Base-by-base conservation (phyloP, 2,329 filamentous ascomycete species). In the Diaporthe citriasiana region DNA sequence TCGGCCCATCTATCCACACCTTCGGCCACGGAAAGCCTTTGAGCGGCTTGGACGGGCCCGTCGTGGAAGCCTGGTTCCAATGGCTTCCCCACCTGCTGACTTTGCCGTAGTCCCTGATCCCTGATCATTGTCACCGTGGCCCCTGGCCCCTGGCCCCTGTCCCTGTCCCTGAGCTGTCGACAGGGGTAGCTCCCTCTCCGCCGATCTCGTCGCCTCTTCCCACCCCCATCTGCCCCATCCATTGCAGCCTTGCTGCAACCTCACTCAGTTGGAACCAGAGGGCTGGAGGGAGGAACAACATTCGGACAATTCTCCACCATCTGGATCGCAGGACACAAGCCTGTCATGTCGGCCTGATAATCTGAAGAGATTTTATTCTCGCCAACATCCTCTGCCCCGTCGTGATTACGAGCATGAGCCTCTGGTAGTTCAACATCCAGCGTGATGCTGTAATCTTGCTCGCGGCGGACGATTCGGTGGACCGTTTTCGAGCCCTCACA, bases 151-250 rank as follows among this genome's bases (percentile, higher is more conserved):
- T 53, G 33, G 66, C n/a, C 72, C 56, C 51, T 71, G 50, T 45
- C 50, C 59, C 70, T 60, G 55, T 45, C 50, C 59, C 70, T 60
- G 55, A 63, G 69, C 60, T 74, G 70, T 63, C n/a, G 60, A 70
- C 73, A 69, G 55, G 73, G 73, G 70, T 73, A 73, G 73, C 73
- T 73, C 12, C 25, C 42, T 51, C 33, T 33, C 57, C 70, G 42
- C 33, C 30, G 55, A 73, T 51, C 42, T 45, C 15, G 55, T 60
- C 42, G 27, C 42, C 27, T 59, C 5, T 33, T 71, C 30, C 55
- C 35, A 66, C 38, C 40, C 42, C 22, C 33, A 27, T 42, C 66
- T 51, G 45, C 30, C 13, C n/a, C n/a, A 63, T 33, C 45, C 47
- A n/a, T 68, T 45, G 63, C 25, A 70, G 65, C 50, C 63, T 73